A percentile compares a stretch with the other conserved stretches of the same genome.
phyloP scores from a whole-genome alignment of 495 filamentous ascomycete species.

The Aspergillus coremiiformis region DNA sequence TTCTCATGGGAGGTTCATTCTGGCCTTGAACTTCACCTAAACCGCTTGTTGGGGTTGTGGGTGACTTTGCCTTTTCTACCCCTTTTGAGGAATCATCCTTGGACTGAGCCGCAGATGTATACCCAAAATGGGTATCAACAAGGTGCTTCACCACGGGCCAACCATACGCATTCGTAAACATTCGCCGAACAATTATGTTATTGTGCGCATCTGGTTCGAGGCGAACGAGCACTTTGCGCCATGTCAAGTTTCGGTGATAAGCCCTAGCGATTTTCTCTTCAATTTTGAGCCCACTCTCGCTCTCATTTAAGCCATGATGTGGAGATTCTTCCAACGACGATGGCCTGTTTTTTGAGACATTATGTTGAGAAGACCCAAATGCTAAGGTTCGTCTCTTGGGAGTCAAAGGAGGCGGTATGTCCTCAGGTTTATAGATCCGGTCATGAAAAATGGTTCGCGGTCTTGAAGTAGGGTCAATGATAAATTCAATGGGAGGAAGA shows the following conservation, averaged over 20 bases:
- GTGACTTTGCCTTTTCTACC: constrained; percentile 44
- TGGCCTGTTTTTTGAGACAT: constrained; percentile 20
- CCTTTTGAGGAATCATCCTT: constrained; percentile 50
- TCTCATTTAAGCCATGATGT: constrained; percentile 10
- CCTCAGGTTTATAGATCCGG: constrained; percentile 84
- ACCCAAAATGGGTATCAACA: constrained; percentile 84
- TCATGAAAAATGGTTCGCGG: constrained; percentile 95
- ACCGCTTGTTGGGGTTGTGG: constrained; percentile 23
- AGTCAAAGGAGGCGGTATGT: constrained; percentile 77
- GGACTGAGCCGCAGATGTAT: constrained; percentile 50
- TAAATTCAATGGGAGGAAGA: constrained; percentile 68
- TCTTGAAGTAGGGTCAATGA: constrained; percentile 75
- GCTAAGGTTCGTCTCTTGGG: constrained; percentile 47
- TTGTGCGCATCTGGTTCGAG: constrained; percentile 97
- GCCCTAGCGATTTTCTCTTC: constrained; percentile 97
- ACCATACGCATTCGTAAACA: constrained; percentile 94
- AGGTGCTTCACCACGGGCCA: constrained; percentile 95
- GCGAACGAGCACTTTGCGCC: constrained; percentile 93
- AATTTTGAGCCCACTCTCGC: constrained; percentile 62
- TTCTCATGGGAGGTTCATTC: constrained; percentile 1
- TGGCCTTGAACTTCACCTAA: constrained; percentile 34
- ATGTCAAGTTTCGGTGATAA: constrained; percentile 82
- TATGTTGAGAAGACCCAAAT: constrained; percentile 36
- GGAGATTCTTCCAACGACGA: constrained; percentile 8
- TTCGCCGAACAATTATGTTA: constrained; percentile 91